These are phyloP conservation scores for Macadamia tetraphylla DNA, from an alignment of 164 flowering plant species.

Conservation along the genomic window DNA sequence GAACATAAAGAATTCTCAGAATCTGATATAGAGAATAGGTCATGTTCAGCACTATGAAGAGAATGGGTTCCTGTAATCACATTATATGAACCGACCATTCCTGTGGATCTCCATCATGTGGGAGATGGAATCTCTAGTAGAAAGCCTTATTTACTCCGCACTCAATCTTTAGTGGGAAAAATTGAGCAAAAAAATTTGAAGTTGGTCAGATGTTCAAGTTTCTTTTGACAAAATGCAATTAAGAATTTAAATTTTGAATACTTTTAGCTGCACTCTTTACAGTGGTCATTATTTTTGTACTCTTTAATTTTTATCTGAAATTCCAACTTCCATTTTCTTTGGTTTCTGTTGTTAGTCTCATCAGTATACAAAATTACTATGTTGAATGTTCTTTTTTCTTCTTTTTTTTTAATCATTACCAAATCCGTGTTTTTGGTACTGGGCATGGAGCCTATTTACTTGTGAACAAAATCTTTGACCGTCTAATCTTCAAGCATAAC, in stretches of 20 bases:
- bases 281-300: neutral
- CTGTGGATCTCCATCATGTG: too few relatives aligned
- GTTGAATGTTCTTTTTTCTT: neutral
- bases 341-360: neutral
- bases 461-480: too few relatives aligned
- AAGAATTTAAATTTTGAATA: too few relatives aligned
- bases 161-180: too few relatives aligned
- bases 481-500: neutral
- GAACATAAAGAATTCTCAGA: neutral
- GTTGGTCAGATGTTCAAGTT: too few relatives aligned
- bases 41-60: neutral
- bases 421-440: neutral
- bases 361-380: neutral
- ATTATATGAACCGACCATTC: too few relatives aligned
- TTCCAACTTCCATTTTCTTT: neutral
- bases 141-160: too few relatives aligned
- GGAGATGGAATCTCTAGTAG: too few relatives aligned
- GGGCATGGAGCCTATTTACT: neutral
- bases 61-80: too few relatives aligned
- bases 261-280: neutral
- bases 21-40: neutral
- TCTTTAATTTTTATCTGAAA: neutral
- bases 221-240: too few relatives aligned
- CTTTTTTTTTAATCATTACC: neutral
- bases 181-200: too few relatives aligned